Evolutionary conservation across 2,329 filamentous ascomycete genomes (phyloP).

Genomic region (Mariannaea sp.): DNA sequence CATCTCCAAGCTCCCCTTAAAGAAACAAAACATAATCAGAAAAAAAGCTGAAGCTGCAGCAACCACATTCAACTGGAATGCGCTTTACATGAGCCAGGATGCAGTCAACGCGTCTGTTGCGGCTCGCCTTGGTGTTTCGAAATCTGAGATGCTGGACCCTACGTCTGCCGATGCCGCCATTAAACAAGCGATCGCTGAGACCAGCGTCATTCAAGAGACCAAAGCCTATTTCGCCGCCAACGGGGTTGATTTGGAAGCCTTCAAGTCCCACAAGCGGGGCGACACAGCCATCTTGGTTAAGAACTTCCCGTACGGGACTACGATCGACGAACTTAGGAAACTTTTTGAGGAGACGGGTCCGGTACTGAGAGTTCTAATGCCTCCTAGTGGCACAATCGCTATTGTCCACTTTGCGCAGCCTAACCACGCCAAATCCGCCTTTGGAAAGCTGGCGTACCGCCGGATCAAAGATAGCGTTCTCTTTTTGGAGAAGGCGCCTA

Average conservation of each 20-base stretch:
- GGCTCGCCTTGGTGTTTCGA: constrained; percentile 83
- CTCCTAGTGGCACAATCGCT: constrained; percentile 88
- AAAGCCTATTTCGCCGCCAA: constrained; percentile 88
- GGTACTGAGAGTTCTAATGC: constrained; percentile 84
- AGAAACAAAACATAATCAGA: constrained; percentile 90
- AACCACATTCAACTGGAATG: constrained; percentile 94
- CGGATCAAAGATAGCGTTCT: constrained; percentile 89
- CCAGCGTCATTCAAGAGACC: constrained; percentile 92
- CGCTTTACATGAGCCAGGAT: constrained; percentile 98
- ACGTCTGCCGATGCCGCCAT: constrained; percentile 93
- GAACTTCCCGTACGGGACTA: constrained; percentile 88
- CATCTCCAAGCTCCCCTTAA: constrained; percentile 88
- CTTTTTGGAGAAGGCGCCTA: constrained; percentile 92
- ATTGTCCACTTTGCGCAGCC: constrained; percentile 86
- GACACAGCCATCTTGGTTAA: constrained; percentile 90
- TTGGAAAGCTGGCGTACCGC: constrained; percentile 83
- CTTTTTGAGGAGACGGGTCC: constrained; percentile 87
- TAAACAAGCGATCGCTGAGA: constrained; percentile 96
- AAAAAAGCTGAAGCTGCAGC: constrained; percentile 80
- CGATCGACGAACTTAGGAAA: constrained; percentile 74
- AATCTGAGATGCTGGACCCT: constrained; percentile 92
- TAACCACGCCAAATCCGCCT: constrained; percentile 80
- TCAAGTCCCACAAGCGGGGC: constrained; percentile 82
- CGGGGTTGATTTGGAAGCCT: constrained; percentile 89
- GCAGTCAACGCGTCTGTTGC: constrained; percentile 91